Evolutionary conservation across 176 grass and related monocot genomes (phyloP), one percentile per base, ranked within the genome.

Genomic region (Oryza longistaminata): DNA sequence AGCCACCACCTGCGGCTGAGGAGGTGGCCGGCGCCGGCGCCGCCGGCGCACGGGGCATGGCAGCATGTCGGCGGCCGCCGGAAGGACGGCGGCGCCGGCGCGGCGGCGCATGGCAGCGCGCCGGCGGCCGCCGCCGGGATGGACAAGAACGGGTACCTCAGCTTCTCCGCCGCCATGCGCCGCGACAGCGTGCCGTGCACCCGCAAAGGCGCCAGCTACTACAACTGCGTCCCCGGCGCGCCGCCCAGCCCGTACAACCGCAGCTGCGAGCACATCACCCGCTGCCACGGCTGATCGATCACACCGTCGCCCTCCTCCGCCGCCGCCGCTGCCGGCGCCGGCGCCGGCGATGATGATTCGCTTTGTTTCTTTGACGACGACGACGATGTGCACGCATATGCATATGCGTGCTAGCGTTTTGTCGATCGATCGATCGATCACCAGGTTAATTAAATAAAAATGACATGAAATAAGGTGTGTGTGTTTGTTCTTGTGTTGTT

Each of bases 201-300:
- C 65, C 88, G 77, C 46, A 86, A 88, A 64, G 93, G 91, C 42
- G 88, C 93, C 45, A 91, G 88, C 83, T 96, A 96, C 90, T 92
- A 90, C 81, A 93, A 96, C 93, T 93, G 93, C 86, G 81, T 83
- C 64, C 76, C 93, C 25, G 93, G 93, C n/a, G 93, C 33, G 0
- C 83, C 88, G 76, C 81, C 88, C 24, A 93, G 93, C 75, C 93
- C 93, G n/a, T 96, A 96, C 86, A 68, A 68, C 80, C 93, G 93
- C 66, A 88, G 93, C 0, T 96, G 93, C 88, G 89, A 91, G 10
- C 68, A 67, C 76, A 93, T 96, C 86, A 96, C 86, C 11, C 78
- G 91, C 26, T 96, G 93, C 93, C 93, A 91, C 82, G 82, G 85
- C 83, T 90, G 79, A 79, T 11, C 9, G 79, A 79, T 11, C 9